Conservation (phyloP, 2,329 filamentous ascomycete genomes). For the Arthrobotrys pseudoclavata region DNA sequence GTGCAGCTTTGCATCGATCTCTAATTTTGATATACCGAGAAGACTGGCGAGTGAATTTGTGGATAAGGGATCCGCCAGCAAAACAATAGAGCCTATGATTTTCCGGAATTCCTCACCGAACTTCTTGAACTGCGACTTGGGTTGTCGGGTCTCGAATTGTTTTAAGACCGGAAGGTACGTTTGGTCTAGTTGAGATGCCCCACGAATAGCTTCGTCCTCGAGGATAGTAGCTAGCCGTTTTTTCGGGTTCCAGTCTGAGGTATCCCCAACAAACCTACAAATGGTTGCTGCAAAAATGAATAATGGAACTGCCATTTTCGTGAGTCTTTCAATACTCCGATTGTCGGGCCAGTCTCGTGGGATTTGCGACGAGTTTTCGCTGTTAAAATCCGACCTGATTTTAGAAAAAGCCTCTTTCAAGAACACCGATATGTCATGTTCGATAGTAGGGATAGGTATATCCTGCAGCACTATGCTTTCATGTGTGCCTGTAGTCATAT, state of each 20-base stretch:
- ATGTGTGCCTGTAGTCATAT: constrained; percentile 44
- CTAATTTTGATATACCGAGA: constrained; percentile 2
- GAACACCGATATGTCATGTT: constrained; percentile 64
- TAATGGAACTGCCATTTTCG: constrained; percentile 59
- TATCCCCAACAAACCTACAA: constrained; percentile 62
- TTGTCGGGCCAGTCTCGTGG: constrained; percentile 58
- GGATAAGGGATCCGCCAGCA: constrained; percentile 7
- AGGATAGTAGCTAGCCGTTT: constrained; percentile 22
- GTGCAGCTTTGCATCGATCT: constrained; percentile 3
- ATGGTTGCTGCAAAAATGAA: constrained; percentile 64
- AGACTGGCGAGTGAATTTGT: constrained; percentile 5
- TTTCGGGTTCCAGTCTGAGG: constrained; percentile 4
- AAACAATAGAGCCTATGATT: constrained; percentile 11
- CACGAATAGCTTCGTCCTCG: background rate
- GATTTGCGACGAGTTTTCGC: background rate
- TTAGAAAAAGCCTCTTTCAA: constrained; percentile 57
- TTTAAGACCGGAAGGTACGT: constrained; percentile 19
- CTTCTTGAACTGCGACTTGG: background rate
- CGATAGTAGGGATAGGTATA: constrained; percentile 42
- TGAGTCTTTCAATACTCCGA: constrained; percentile 55
- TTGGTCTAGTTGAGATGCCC: background rate
- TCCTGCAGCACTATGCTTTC: constrained; percentile 45
- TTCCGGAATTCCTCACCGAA: background rate
- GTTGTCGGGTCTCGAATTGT: background rate
- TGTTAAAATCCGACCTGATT: constrained; percentile 40